phyloP scores from a whole-genome alignment of 2,329 filamentous ascomycete species.

The Fusarium armeniacum region DNA sequence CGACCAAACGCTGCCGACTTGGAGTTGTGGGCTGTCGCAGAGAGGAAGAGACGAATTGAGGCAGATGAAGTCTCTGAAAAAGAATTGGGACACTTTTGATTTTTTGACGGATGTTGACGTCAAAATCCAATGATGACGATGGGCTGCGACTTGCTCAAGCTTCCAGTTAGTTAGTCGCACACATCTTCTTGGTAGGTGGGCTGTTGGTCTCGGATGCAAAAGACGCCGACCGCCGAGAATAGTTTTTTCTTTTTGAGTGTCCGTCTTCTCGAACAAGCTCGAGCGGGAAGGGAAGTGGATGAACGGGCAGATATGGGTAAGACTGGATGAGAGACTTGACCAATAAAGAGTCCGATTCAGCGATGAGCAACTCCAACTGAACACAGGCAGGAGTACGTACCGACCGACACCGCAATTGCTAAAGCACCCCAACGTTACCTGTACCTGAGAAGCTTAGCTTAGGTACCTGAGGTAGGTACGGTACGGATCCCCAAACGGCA shows the following conservation, averaged over 20 bases:
- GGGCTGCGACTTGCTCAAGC: constrained; percentile 43
- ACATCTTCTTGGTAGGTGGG: constrained; percentile 30
- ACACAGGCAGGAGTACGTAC: constrained; percentile 32
- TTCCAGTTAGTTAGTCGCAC: constrained; percentile 40
- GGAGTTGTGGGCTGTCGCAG: constrained; percentile 18
- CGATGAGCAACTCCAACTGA: constrained; percentile 3
- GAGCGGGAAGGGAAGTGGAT: not conserved
- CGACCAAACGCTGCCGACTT: constrained; percentile 36
- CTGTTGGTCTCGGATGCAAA: constrained; percentile 40
- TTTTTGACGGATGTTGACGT: constrained; percentile 47
- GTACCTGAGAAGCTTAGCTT: constrained; percentile 28
- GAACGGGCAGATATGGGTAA: not conserved
- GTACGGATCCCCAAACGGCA: constrained; percentile 33
- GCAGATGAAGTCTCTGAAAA: constrained; percentile 20
- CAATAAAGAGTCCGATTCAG: constrained; percentile 22
- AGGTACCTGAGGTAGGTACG: not conserved
- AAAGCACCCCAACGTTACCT: constrained; percentile 5
- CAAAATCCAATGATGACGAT: constrained; percentile 45
- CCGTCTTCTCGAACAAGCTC: not conserved
- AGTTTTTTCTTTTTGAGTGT: not conserved
- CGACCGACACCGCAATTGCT: constrained; percentile 43
- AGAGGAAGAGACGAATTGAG: constrained; percentile 8
- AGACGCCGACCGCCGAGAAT: constrained; percentile 43
- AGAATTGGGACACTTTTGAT: constrained; percentile 18
- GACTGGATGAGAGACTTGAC: constrained; percentile 1